These are phyloP conservation scores for Penicillium sp. DNA, from an alignment of 2,329 filamentous ascomycete species.

Conservation along the genomic window DNA sequence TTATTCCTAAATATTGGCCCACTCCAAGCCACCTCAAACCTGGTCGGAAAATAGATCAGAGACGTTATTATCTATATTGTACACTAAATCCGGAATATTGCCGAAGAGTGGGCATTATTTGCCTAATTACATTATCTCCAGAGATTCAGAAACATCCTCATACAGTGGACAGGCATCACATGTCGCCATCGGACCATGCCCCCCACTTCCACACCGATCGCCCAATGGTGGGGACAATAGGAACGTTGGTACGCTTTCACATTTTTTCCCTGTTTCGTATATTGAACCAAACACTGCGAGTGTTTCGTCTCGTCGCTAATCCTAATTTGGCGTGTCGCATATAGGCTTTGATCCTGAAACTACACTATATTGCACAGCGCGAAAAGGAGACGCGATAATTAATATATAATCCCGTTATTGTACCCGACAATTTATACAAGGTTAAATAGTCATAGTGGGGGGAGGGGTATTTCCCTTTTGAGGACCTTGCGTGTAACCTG, in stretches of 20 bases:
- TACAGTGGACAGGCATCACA: background rate
- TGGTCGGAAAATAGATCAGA: background rate
- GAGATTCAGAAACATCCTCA: background rate
- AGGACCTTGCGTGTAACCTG: background rate
- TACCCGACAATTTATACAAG: background rate
- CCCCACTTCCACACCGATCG: conserved; percentile 6
- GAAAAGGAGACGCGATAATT: background rate
- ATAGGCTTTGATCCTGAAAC: conserved; percentile 2
- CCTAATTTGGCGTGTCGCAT: background rate
- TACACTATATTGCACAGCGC: background rate
- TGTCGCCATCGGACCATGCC: background rate
- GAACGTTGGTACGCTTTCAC: background rate
- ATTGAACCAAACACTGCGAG: background rate
- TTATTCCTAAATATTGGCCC: background rate
- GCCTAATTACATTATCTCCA: background rate
- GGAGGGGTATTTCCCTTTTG: background rate
- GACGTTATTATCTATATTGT: background rate
- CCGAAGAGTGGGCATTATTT: background rate
- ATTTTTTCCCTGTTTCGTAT: background rate
- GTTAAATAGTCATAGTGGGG: background rate
- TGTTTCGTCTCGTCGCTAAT: background rate
- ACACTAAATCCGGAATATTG: background rate
- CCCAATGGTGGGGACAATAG: conserved; percentile 3
- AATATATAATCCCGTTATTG: background rate
- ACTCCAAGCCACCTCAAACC: background rate